Base-by-base conservation (phyloP, 345 rosid species). In the Syzygium jambos region DNA sequence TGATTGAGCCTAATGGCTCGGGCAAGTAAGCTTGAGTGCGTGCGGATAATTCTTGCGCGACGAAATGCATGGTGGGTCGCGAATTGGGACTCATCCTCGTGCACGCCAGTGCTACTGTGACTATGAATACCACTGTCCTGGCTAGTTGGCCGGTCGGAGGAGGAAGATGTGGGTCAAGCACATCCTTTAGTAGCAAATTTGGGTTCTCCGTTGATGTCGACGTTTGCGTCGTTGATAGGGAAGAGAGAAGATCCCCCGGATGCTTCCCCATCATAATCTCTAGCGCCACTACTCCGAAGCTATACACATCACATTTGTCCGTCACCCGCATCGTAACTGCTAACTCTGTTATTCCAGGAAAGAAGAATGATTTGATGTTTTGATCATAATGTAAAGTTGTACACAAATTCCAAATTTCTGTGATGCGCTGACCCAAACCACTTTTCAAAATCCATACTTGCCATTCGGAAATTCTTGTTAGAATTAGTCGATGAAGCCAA, bases 221-320 rank as follows among this genome's bases (percentile, higher is more conserved):
- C 16, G 14, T 4, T 10, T 0, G 29, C 0, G 52, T 52, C 53
- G 86, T 89, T 83, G 88, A 86, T 9, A 89, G 41, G 54, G 93
- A 91, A 55, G 88, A 85, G 65, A 94, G 56, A 43, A 93, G 91
- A 57, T 93, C 94, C 57, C 96, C 94, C 0, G 92, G 93, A 51
- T 95, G 94, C 87, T 73, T 92, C 84, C 94, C 95, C 95, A 93
- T 93, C 95, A 93, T 93, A 7, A 90, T 89, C 86, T 95, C 96
- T 51, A 94, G 17, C n/a, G 95, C 88, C 82, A 94, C 95, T 15
- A 94, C 94, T 65, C 96, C 93, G 25, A 95, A 94, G 84, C 94
- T 94, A 25, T 92, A 95, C 29, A 91, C 91, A 52, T 95, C 96
- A 11, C 94, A 92, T 89, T 92, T 93, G n/a, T 92, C 90, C 1